Conservation (phyloP, 2,329 filamentous ascomycete species). For the Xenosphaeropsis pyriputrescens region DNA sequence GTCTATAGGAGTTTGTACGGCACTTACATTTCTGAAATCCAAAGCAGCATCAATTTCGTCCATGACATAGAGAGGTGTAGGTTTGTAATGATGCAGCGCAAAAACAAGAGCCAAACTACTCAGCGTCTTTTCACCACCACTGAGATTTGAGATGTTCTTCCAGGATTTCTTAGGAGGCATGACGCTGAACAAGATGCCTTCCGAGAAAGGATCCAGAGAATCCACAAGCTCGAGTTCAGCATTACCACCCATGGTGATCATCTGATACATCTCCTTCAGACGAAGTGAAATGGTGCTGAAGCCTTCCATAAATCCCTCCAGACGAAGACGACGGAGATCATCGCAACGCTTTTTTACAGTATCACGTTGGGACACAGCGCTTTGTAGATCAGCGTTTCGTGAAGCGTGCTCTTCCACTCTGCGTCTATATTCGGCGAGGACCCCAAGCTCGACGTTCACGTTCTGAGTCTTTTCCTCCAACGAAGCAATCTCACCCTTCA, state of each 20-base stretch:
- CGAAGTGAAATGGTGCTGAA: constrained; percentile 88
- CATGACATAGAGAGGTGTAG: constrained; percentile 97
- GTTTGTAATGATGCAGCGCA: constrained; percentile 94
- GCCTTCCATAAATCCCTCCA: constrained; percentile 97
- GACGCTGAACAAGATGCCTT: constrained; percentile 92
- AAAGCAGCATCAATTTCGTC: constrained; percentile 97
- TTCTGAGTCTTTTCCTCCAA: constrained; percentile 70
- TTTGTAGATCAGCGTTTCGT: constrained; percentile 70
- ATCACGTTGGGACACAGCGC: constrained; percentile 66
- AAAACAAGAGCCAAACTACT: constrained; percentile 93
- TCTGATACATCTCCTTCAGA: constrained; percentile 99
- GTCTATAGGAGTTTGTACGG: not conserved
- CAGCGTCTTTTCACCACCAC: constrained; percentile 93
- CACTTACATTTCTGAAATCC: constrained; percentile 90
- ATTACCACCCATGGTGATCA: constrained; percentile 99
- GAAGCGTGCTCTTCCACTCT: constrained; percentile 70
- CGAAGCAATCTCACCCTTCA: constrained; percentile 50
- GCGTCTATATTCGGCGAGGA: constrained; percentile 77
- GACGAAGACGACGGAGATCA: constrained; percentile 73
- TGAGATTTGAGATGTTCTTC: constrained; percentile 97
- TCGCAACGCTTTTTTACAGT: constrained; percentile 84
- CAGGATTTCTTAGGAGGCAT: constrained; percentile 99
- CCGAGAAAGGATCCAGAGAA: constrained; percentile 88
- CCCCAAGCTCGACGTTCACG: constrained; percentile 74
- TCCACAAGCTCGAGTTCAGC: constrained; percentile 95